phyloP scores from a whole-genome alignment of 2,329 filamentous ascomycete genomes.

The Dendrostoma leiphaemia region DNA sequence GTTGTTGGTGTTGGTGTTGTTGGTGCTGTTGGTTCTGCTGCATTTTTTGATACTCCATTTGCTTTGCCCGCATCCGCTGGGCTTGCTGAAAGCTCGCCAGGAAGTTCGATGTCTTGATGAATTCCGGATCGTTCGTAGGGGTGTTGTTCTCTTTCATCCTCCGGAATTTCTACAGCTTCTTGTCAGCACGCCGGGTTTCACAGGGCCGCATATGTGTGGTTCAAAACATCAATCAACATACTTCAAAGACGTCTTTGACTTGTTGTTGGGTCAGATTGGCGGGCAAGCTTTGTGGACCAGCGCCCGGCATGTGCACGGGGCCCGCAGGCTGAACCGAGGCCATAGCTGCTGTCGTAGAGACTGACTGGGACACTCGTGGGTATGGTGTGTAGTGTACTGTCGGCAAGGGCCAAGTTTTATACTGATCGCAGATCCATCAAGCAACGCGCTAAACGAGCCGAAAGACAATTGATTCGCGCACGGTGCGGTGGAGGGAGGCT shows the following conservation, averaged over 20 bases:
- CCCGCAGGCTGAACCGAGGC: constrained; percentile 75
- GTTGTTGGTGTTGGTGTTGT: constrained; percentile 50
- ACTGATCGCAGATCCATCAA: constrained; percentile 36
- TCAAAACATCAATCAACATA: constrained; percentile 38
- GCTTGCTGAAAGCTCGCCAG: constrained; percentile 60
- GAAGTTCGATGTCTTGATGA: constrained; percentile 76
- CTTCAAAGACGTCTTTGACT: constrained; percentile 70
- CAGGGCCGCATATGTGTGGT: too few relatives aligned
- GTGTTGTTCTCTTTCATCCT: constrained; percentile 86
- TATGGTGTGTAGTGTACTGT: constrained; percentile 23
- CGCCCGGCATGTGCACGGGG: constrained; percentile 64
- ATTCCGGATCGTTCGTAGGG: constrained; percentile 80
- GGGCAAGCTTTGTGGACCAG: constrained; percentile 47
- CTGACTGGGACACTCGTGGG: constrained; percentile 18
- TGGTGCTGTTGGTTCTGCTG: constrained; percentile 47
- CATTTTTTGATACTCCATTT: constrained; percentile 13
- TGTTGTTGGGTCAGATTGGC: constrained; percentile 72
- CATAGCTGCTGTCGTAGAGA: constrained; percentile 51
- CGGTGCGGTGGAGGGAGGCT: not conserved
- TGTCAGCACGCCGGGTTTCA: constrained; percentile 33
- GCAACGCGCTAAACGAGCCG: constrained; percentile 8
- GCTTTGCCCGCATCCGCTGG: constrained; percentile 26
- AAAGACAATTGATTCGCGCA: not conserved
- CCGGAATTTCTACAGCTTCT: constrained; percentile 75
- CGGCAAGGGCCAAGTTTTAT: constrained; percentile 24